These are phyloP conservation scores for Ogataea methanolica DNA, from an alignment of 805 yeast species.

Conservation along the genomic window DNA sequence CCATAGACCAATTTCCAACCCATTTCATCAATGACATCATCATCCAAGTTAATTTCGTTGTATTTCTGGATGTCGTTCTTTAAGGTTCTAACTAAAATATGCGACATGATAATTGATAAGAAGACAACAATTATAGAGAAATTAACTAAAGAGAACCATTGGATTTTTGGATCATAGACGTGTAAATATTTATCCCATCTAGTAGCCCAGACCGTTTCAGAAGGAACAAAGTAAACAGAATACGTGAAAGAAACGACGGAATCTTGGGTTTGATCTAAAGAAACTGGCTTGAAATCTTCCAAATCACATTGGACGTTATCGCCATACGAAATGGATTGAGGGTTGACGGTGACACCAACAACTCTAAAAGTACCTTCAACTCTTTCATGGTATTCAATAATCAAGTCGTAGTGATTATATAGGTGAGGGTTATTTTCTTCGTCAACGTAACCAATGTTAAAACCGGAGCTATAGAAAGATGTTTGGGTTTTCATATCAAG, in stretches of 20 bases:
- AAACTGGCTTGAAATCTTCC: slow-evolving; percentile 33
- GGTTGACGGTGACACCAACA: slow-evolving; percentile 82
- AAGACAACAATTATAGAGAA: slow-evolving; percentile 77
- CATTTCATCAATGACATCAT: slow-evolving; percentile 83
- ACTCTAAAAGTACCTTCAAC: slow-evolving; percentile 68
- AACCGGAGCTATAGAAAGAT: slow-evolving; percentile 74
- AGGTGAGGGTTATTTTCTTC: slow-evolving; percentile 51
- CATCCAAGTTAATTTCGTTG: slow-evolving; percentile 83
- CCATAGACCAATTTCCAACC: slow-evolving; percentile 98
- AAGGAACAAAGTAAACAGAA: slow-evolving; percentile 66
- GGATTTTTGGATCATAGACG: slow-evolving; percentile 87
- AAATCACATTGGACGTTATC: slow-evolving; percentile 16
- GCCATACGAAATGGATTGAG: slow-evolving; percentile 45
- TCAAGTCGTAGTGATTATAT: slow-evolving; percentile 76
- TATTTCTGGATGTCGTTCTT: slow-evolving; percentile 82
- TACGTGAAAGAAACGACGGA: slow-evolving; percentile 76
- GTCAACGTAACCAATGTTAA: slow-evolving; percentile 70
- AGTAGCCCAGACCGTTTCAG: slow-evolving; percentile 89
- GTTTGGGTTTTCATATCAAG: slow-evolving; percentile 54
- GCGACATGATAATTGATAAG: slow-evolving; percentile 72
- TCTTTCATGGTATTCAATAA: slow-evolving; percentile 78
- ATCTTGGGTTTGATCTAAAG: slow-evolving; percentile 44
- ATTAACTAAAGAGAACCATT: slow-evolving; percentile 91
- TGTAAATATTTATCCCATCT: slow-evolving; percentile 97
- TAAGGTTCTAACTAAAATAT: slow-evolving; percentile 72